Evolutionary conservation across 306 rosid genomes (phyloP).

Genomic region (Casuarina glauca): DNA sequence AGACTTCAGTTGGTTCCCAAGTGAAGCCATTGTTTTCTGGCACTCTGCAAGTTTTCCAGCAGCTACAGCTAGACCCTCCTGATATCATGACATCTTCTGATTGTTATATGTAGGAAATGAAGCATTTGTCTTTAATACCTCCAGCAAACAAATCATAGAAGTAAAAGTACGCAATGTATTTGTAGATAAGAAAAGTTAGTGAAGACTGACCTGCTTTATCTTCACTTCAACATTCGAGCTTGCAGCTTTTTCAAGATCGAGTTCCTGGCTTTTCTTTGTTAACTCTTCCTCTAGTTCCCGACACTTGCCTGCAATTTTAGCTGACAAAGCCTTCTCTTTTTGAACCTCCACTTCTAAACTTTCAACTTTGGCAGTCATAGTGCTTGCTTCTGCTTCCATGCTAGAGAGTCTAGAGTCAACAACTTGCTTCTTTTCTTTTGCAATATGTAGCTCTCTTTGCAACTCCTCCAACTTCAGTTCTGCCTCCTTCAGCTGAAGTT

Average conservation of each 20-base stretch:
- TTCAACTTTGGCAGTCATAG: conserved; percentile 53
- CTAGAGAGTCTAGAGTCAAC: conserved; percentile 61
- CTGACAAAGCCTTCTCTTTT: conserved; percentile 53
- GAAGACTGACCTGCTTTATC: conserved; percentile 74
- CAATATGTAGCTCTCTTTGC: conserved; percentile 44
- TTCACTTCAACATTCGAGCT: conserved; percentile 52
- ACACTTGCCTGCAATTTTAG: conserved; percentile 49
- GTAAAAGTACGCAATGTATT: not conserved
- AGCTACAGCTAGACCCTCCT: conserved; percentile 87
- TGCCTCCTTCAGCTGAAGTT: conserved; percentile 56
- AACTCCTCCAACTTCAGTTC: conserved; percentile 10
- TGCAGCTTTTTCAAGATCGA: conserved; percentile 42
- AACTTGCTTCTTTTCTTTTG: conserved; percentile 53
- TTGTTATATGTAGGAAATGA: conserved; percentile 8
- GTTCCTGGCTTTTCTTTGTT: conserved; percentile 54
- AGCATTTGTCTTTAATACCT: conserved; percentile 7
- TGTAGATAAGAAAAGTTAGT: conserved; percentile 9
- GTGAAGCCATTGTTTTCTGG: conserved; percentile 92
- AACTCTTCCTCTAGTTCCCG: conserved; percentile 60
- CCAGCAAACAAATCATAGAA: not conserved
- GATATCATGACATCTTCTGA: conserved; percentile 30
- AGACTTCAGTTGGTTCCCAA: conserved; percentile 80
- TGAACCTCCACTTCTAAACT: conserved; percentile 58
- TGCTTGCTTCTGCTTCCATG: conserved; percentile 62
- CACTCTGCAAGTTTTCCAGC: conserved; percentile 93